phyloP scores from a whole-genome alignment of 805 yeast species.

The Kluyveromyces wickerhamii region DNA sequence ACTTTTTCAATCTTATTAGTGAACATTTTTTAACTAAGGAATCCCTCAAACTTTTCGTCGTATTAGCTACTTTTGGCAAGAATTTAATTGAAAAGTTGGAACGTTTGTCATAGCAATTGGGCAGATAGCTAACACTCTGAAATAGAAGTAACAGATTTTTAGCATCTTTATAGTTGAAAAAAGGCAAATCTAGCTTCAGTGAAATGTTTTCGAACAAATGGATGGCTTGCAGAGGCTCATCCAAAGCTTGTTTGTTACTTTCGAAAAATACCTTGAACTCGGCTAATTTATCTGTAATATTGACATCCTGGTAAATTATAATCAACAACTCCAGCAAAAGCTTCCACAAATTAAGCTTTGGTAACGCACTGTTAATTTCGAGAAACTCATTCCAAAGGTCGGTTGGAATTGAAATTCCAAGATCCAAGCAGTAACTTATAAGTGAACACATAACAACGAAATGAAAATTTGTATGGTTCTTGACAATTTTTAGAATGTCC shows the following conservation, averaged over 20 bases:
- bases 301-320: slow-evolving; percentile 20
- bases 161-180: slow-evolving; percentile 21
- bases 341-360: slow-evolving; percentile 21
- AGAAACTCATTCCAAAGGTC: slow-evolving; percentile 6
- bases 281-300: slow-evolving; percentile 20
- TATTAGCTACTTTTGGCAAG: slow-evolving; percentile 22
- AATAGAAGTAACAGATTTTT: slow-evolving; percentile 23
- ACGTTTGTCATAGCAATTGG: slow-evolving; percentile 26
- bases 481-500: slow-evolving; percentile 1
- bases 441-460: slow-evolving; percentile 7
- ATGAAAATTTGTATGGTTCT: slow-evolving; percentile 4
- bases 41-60: slow-evolving; percentile 14
- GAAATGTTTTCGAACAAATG: slow-evolving; percentile 10
- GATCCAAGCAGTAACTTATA: slow-evolving; percentile 15
- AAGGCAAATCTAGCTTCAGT: slow-evolving; percentile 13
- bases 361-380: slow-evolving; percentile 8
- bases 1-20: slow-evolving; percentile 5
- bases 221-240: slow-evolving; percentile 6
- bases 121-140: slow-evolving; percentile 28
- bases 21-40: slow-evolving; percentile 3
- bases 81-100: slow-evolving; percentile 25
- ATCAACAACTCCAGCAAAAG: slow-evolving; percentile 16
- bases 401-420: slow-evolving; percentile 11
- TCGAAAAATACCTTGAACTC: slow-evolving; percentile 22
- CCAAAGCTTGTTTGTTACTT: slow-evolving; percentile 11